phyloP scores from a whole-genome alignment of 2,329 filamentous ascomycete genomes.

The Hirsutella minnesotensis region DNA sequence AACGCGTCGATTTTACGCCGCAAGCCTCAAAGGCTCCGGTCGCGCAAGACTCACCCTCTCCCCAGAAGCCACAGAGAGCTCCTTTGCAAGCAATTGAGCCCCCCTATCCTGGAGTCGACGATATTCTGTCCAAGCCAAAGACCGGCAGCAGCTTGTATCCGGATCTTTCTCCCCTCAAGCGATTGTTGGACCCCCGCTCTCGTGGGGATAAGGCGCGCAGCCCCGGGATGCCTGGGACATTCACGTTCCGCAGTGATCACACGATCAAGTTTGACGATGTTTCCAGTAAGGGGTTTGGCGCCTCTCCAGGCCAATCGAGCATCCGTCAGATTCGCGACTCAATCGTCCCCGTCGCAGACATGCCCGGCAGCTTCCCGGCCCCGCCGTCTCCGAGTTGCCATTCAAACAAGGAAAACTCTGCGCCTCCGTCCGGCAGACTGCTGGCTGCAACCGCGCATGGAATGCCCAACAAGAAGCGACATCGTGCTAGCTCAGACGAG shows the following conservation, averaged over 20 bases:
- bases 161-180: conserved; percentile 33
- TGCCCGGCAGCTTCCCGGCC: conserved; percentile 45
- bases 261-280: conserved; percentile 45
- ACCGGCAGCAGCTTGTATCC: conserved; percentile 35
- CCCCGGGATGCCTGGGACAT: conserved; percentile 41
- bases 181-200: conserved; percentile 14
- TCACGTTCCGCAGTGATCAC: conserved; percentile 55
- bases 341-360: conserved; percentile 26
- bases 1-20: conserved; percentile 72
- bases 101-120: conserved; percentile 18
- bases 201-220: conserved; percentile 14
- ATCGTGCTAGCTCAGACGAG: conserved; percentile 43
- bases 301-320: conserved; percentile 46
- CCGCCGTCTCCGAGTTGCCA: conserved; percentile 18
- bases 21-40: conserved; percentile 43
- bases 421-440: conserved; percentile 22
- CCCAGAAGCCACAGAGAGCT: conserved; percentile 34
- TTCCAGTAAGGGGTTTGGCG: conserved; percentile 41
- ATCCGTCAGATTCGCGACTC: conserved; percentile 48
- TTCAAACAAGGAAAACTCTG: conserved; percentile 44
- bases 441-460: conserved; percentile 45
- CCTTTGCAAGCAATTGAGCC: conserved; percentile 12
- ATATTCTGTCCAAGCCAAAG: conserved; percentile 12
- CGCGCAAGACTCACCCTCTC: conserved; percentile 42
- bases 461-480: conserved; percentile 54